Base-by-base conservation (phyloP, 106 monocot genomes). In the Xerophyta viscosa region DNA sequence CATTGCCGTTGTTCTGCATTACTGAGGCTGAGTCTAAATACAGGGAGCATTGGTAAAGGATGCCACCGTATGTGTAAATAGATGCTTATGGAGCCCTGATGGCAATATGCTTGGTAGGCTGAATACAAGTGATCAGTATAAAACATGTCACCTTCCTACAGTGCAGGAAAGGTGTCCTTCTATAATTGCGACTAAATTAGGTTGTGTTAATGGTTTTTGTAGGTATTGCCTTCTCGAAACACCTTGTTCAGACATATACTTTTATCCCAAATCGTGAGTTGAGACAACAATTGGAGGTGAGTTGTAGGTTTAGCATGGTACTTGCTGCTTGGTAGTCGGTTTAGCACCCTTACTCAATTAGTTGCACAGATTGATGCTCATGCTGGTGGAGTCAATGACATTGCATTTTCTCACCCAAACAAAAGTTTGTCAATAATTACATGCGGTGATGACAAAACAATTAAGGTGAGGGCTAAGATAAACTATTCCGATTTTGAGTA, bases 171-270 rank as follows among this genome's bases (percentile, higher is more conserved):
- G n/a, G n/a, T n/a, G n/a, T n/a, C n/a, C n/a, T n/a, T n/a, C n/a
- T n/a, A n/a, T n/a, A n/a, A n/a, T n/a, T n/a, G n/a, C n/a, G n/a
- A n/a, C n/a, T n/a, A n/a, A n/a, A n/a, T n/a, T n/a, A n/a, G n/a
- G n/a, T n/a, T n/a, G n/a, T n/a, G n/a, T n/a, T n/a, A n/a, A n/a
- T n/a, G n/a, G n/a, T n/a, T 42, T 21, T 70, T 36, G 2, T 60
- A 90, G 98, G 98, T 72, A 79, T 90, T 83, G 96, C 88, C 37
- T 96, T 98, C 62, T 98, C 96, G 47, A 98, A 89, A 68, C 89
- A 89, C 70, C 64, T 98, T 62, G 82, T 98, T 27, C 89, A 98
- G 64, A 89, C 69, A 14, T 86, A 89, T 66, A 66, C 79, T 49
- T 98, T 82, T 46, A 68, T 61, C 52, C 64, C 72, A 46, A 98